Evolutionary conservation across 2,329 filamentous ascomycete species (phyloP), one percentile per base, ranked within the genome.

Genomic region (Clarireedia monteithiana): DNA sequence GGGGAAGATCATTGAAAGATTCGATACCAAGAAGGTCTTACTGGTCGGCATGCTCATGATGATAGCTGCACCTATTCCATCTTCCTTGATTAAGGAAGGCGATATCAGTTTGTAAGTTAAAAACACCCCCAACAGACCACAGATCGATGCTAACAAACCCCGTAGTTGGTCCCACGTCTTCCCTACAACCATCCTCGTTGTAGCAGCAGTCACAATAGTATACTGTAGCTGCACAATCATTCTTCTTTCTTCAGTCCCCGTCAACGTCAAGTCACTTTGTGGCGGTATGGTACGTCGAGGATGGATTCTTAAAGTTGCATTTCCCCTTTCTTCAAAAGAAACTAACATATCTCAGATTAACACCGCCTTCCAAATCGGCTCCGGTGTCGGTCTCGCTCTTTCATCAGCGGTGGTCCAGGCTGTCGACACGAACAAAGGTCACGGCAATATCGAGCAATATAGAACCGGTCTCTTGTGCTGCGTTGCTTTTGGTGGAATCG

Each of bases 351-450:
- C 10, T 7, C 39, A 42, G 51, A 70, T 74, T 39, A 74, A 74
- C 53, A 74, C 72, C 4, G 72, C 72, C 4, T 74, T 73, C 57
- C 72, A 74, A 63, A 72, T 74, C 23, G 72, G 72, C 7, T 71
- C 68, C 23, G 71, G 71, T 1, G 71, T 74, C 0, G 69, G 70
- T 1, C 62, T 74, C 20, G 72, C 72, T n/a, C 66, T 73, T 26
- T 69, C 70, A 3, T 66, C 70, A 27, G 69, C 73, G 4, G 67
- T 72, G 3, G 71, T 71, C 2, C 62, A 73, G 53, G 69, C 68
- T 2, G 70, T 72, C 3, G 71, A 74, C 53, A 68, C 68, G 10
- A 63, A 69, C 34, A 69, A 72, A 48, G 69, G 69, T 3, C 71
- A 68, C 51, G 60, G 57, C 1, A 52, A 58, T 34, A 50, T 67